Percentiles rank a stretch among this genome's conserved stretches.
Conservation (phyloP, 805 yeast genomes). For the Wickerhamiella allomyrinae region DNA sequence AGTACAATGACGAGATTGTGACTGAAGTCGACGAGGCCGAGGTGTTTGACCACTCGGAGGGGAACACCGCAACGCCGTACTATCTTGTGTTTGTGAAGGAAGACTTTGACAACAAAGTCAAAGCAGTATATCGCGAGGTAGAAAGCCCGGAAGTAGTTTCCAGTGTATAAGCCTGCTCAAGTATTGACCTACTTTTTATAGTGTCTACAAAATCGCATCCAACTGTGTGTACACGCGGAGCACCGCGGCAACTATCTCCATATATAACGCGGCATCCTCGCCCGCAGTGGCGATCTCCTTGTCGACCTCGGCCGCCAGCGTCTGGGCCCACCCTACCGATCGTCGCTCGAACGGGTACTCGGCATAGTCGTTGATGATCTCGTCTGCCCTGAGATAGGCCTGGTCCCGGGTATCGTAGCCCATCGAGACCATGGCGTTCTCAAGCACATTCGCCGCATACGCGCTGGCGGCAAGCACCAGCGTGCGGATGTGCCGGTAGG, state of each 20-base stretch:
- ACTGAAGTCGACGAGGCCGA: conserved; percentile 55
- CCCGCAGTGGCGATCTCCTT: conserved; percentile 25
- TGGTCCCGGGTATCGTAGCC: conserved; percentile 82
- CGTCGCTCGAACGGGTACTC: conserved; percentile 65
- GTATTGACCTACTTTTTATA: no score
- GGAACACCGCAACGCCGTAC: conserved; percentile 87
- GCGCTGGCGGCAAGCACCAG: conserved; percentile 75
- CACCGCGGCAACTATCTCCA: conserved; percentile 90
- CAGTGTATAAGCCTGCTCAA: no score
- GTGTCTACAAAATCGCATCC: conserved; percentile 42
- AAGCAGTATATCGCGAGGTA: background rate
- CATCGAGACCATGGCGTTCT: conserved; percentile 59
- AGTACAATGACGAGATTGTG: conserved; percentile 93
- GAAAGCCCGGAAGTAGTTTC: no score
- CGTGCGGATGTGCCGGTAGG: conserved; percentile 61
- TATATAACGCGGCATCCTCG: conserved; percentile 32
- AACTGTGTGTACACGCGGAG: conserved; percentile 77
- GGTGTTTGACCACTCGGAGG: conserved; percentile 24
- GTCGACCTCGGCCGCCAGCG: conserved; percentile 39
- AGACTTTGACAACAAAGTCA: conserved; percentile 23
- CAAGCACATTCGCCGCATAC: conserved; percentile 92
- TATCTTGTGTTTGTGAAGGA: conserved; percentile 72
- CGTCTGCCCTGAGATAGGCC: conserved; percentile 91
- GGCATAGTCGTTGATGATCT: conserved; percentile 62
- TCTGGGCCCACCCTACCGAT: conserved; percentile 35